phyloP scores from a whole-genome alignment of 805 yeast genomes.

The Priceomyces fermenticarens region DNA sequence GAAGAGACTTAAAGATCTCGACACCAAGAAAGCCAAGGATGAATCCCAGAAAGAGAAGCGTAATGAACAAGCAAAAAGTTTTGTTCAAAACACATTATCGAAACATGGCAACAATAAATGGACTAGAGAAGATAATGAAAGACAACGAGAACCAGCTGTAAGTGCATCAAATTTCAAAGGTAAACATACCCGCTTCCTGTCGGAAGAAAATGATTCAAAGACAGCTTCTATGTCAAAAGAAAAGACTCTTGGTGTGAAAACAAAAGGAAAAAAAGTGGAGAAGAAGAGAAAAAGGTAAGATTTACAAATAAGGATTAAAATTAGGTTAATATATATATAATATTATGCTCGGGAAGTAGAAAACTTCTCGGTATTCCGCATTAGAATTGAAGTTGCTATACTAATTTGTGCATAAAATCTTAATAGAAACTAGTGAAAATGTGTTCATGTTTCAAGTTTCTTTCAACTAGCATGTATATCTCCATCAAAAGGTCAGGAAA shows the following conservation, averaged over 20 bases:
- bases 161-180: constrained; percentile 36
- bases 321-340: neutral
- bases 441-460: constrained; percentile 61
- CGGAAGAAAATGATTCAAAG: constrained; percentile 7
- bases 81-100: constrained; percentile 45
- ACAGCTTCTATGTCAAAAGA: neutral
- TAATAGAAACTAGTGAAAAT: constrained; percentile 43
- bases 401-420: constrained; percentile 6
- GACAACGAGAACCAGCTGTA: constrained; percentile 30
- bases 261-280: constrained; percentile 1
- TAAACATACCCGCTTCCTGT: constrained; percentile 35
- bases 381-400: constrained; percentile 3
- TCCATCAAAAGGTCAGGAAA: constrained; percentile 82
- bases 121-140: no score
- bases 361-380: neutral
- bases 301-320: neutral
- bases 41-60: constrained; percentile 21
- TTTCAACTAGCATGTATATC: constrained; percentile 60
- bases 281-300: constrained; percentile 1
- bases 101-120: constrained; percentile 14
- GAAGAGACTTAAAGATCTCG: constrained; percentile 49
- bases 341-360: neutral
- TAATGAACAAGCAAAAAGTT: constrained; percentile 44
- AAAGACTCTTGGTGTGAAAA: neutral
- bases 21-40: constrained; percentile 17